phyloP scores from a whole-genome alignment of 495 filamentous ascomycete species.

The Talaromyces ruber region DNA sequence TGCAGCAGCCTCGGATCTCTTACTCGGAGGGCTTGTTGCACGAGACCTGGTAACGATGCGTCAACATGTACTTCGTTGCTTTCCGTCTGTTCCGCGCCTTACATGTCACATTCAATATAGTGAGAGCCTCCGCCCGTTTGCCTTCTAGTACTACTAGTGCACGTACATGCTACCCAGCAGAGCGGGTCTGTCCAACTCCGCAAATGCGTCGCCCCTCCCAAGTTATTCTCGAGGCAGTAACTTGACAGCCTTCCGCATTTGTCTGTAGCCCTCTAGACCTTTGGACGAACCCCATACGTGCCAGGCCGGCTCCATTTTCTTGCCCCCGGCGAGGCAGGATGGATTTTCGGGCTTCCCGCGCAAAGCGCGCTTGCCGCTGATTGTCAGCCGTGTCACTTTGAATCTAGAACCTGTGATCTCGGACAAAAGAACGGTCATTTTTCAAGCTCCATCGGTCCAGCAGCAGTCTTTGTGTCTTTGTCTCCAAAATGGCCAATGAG shows the following conservation, averaged over 20 bases:
- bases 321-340: neutral
- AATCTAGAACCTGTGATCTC: neutral
- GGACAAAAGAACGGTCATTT: neutral
- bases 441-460: neutral
- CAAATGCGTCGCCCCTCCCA: conserved; percentile 1
- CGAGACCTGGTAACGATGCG: neutral
- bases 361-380: conserved; percentile 38
- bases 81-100: neutral
- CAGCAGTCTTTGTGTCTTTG: neutral
- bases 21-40: neutral
- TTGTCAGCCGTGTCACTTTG: neutral
- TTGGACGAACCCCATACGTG: neutral
- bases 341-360: conserved; percentile 25
- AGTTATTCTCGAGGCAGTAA: neutral
- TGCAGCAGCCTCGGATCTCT: neutral
- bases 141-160: neutral
- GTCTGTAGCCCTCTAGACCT: neutral
- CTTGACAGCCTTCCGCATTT: conserved; percentile 2
- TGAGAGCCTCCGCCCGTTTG: conserved; percentile 4
- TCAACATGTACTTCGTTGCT: neutral
- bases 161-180: neutral
- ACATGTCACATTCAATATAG: neutral
- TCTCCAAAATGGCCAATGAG: neutral
- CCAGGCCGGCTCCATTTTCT: neutral
- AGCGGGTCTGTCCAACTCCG: conserved; percentile 5